Evolutionary conservation across 1,139 yeast species (phyloP).

Genomic region (Yamadazyma diddensiae): DNA sequence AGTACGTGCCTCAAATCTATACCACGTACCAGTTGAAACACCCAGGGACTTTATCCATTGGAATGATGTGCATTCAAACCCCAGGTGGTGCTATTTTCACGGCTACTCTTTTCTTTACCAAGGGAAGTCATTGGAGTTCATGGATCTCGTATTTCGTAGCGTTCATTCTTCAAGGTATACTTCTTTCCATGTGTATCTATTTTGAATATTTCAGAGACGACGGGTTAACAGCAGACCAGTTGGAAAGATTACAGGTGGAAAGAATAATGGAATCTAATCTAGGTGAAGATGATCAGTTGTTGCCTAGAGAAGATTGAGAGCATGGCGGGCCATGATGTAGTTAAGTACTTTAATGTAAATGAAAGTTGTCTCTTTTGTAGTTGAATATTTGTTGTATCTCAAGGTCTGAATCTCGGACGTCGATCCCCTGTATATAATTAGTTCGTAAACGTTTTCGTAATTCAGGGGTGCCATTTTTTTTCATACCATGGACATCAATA

Average conservation of each 20-base stretch:
- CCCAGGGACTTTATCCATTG: constrained; percentile 76
- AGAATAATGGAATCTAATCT: constrained; percentile 29
- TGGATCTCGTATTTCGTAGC: constrained; percentile 82
- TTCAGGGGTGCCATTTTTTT: no score
- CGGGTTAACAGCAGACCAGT: constrained; percentile 26
- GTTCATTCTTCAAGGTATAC: constrained; percentile 58
- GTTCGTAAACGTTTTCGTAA: no score
- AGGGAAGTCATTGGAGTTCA: constrained; percentile 83
- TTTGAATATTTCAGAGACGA: constrained; percentile 32
- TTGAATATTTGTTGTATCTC: not conserved
- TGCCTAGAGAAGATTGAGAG: no score
- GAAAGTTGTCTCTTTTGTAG: not conserved
- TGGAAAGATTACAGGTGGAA: constrained; percentile 33
- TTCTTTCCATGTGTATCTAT: constrained; percentile 36
- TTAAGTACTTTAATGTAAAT: no score
- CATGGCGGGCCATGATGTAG: no score
- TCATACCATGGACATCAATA: not conserved
- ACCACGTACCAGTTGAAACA: constrained; percentile 70
- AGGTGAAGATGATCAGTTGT: constrained; percentile 1
- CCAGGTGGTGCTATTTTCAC: constrained; percentile 89
- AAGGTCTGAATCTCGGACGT: not conserved
- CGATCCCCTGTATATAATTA: no score
- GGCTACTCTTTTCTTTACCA: constrained; percentile 62
- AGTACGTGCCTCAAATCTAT: constrained; percentile 76
- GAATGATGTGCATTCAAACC: constrained; percentile 84